Base-by-base conservation (phyloP, 768 basidiomycete species). In the Rossbeevera mucosa region DNA sequence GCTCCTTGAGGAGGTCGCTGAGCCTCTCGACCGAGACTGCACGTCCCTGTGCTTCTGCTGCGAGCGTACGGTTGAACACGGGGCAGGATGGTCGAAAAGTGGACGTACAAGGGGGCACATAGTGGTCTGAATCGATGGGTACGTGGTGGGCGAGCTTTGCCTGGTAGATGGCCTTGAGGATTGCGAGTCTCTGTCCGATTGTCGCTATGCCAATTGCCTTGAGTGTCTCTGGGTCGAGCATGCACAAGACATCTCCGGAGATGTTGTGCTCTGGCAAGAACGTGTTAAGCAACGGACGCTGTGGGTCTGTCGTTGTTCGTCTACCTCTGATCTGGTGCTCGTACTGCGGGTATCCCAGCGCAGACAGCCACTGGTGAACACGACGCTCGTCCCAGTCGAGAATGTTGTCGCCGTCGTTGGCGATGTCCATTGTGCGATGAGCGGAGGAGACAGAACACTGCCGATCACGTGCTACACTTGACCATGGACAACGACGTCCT, bases 91-190 rank as follows among this genome's bases (percentile, higher is more conserved):
- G 47, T 4, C n/a, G 47, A 41, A 48, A 38, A 40, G 28, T 44
- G 21, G 44, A 73, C 90, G 63, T 64, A 92, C 93, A 94, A 52
- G 91, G 91, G 8, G 94, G 93, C 13, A 94, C 80, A 66, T 92
- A 96, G 61, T 91, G 80, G 56, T 88, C 86, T 33, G 86, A 74
- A 53, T 91, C 90, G 59, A 94, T 83, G 31, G 88, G 83, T 47
- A 99, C 76, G 56, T 83, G 83, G 63, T 94, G 80, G 1, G 83
- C 82, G 47, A 94, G 71, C 75, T 99, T 99, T 61, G 91, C 74
- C 48, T 83, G 82, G 73, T 96, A 98, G 52, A 97, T 84, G 44
- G 88, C 86, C 69, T 93, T 94, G 67, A 98, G 83, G 57, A 98
- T 92, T 41, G 89, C 77, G 30, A 99, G 73, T 50, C 96, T 78